phyloP scores from a whole-genome alignment of 106 monocot species.

The Dendrobium huoshanense region DNA sequence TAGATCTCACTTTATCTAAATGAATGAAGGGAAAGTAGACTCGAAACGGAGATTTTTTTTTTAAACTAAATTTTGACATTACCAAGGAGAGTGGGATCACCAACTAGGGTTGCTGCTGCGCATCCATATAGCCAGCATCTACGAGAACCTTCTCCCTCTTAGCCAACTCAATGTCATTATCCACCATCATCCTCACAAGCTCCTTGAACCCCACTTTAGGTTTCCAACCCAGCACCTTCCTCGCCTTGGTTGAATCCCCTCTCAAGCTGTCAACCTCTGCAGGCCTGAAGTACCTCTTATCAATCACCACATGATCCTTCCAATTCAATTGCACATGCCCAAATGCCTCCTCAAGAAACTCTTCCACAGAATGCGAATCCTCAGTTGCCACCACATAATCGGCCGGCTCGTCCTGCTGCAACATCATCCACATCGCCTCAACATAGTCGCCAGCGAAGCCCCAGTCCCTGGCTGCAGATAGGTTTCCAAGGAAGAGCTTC shows the following conservation, averaged over 20 bases:
- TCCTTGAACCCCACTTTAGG: slow-evolving; percentile 82
- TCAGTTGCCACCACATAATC: slow-evolving; percentile 97
- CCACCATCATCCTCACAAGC: slow-evolving; percentile 96
- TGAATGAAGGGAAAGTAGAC: neutral
- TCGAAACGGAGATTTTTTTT: neutral
- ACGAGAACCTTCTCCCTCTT: slow-evolving; percentile 91
- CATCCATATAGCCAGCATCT: slow-evolving; percentile 73
- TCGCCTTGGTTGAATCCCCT: slow-evolving; percentile 82
- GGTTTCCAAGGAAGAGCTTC: slow-evolving; percentile 82
- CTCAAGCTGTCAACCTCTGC: slow-evolving; percentile 87
- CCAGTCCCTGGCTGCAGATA: slow-evolving; percentile 89
- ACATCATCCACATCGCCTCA: slow-evolving; percentile 99
- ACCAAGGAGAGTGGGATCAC: neutral
- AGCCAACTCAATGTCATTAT: slow-evolving; percentile 61
- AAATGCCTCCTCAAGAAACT: slow-evolving; percentile 78
- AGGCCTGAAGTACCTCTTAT: slow-evolving; percentile 84
- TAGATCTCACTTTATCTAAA: neutral
- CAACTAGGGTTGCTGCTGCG: slow-evolving; percentile 70
- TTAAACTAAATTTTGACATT: neutral
- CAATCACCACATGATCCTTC: slow-evolving; percentile 96
- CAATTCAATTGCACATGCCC: slow-evolving; percentile 69
- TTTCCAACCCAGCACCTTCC: slow-evolving; percentile 71
- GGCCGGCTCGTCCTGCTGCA: slow-evolving; percentile 82
- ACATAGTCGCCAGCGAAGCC: slow-evolving; percentile 97
- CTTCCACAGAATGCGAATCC: slow-evolving; percentile 88